Percentiles rank a stretch among this genome's conserved stretches.
Evolutionary conservation across 1,284 basidiomycete genomes (phyloP).

Genomic region (Moesziomyces antarcticus): DNA sequence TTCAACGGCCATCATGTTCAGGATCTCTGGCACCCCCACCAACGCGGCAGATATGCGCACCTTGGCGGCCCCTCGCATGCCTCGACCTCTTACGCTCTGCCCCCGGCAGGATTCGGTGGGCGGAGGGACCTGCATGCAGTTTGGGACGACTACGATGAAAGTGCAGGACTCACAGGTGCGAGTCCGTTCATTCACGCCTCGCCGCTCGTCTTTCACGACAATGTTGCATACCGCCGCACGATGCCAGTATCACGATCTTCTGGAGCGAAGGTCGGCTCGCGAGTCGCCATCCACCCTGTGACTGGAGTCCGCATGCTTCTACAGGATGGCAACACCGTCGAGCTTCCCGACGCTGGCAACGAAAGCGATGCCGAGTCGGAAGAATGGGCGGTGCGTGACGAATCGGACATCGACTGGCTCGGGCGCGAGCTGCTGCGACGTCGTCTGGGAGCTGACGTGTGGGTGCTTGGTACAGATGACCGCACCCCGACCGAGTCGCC

Average conservation of each 20-base stretch:
- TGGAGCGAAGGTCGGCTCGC: background rate
- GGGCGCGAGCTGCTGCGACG: slow-evolving; percentile 45
- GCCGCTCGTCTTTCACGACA: slow-evolving; percentile 14
- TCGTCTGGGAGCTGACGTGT: slow-evolving; percentile 36
- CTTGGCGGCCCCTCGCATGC: background rate
- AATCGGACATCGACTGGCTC: slow-evolving; percentile 55
- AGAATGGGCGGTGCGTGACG: slow-evolving; percentile 39
- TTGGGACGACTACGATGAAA: slow-evolving; percentile 6
- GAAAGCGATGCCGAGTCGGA: slow-evolving; percentile 14
- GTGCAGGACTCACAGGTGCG: background rate
- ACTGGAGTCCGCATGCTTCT: slow-evolving; percentile 33
- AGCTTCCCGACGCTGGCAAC: background rate
- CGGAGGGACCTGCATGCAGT: slow-evolving; percentile 9
- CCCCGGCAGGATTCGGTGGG: background rate
- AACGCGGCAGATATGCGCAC: slow-evolving; percentile 4
- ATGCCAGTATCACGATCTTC: background rate
- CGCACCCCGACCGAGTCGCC: background rate
- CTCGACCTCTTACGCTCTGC: background rate
- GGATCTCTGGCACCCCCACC: slow-evolving; percentile 26
- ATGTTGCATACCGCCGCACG: slow-evolving; percentile 7
- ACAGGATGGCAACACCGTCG: slow-evolving; percentile 3
- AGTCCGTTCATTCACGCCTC: slow-evolving; percentile 32
- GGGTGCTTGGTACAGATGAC: slow-evolving; percentile 44
- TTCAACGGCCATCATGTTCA: slow-evolving; percentile 40
- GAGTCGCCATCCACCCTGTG: slow-evolving; percentile 31